A percentile compares a stretch with the other conserved stretches of the same genome.
phyloP scores from a whole-genome alignment of 306 rosid genomes.

The Dryas octopetala region DNA sequence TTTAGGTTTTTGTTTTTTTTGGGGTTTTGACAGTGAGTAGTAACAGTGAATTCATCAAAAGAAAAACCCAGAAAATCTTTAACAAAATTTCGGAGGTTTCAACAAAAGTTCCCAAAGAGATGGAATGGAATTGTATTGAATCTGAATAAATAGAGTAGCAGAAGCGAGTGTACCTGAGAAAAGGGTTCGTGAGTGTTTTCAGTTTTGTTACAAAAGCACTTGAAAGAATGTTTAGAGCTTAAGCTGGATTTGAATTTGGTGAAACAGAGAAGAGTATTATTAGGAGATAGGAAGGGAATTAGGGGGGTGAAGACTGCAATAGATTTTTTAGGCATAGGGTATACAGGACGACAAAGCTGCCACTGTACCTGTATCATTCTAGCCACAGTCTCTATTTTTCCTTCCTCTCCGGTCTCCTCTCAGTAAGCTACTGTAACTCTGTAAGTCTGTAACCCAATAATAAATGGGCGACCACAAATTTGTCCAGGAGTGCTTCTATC shows the following conservation, averaged over 20 bases:
- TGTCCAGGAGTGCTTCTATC: too few species aligned
- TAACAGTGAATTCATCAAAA: background rate
- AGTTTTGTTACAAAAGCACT: slow-evolving; percentile 42
- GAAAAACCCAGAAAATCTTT: too few species aligned
- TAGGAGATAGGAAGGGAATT: background rate
- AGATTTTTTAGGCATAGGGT: background rate
- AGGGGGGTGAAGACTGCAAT: slow-evolving; percentile 3
- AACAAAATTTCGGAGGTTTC: too few species aligned
- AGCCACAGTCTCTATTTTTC: background rate
- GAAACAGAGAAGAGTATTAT: slow-evolving; percentile 16
- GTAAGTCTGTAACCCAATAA: too few species aligned
- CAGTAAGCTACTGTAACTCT: too few species aligned
- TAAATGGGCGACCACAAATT: too few species aligned
- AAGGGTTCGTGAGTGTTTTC: slow-evolving; percentile 37
- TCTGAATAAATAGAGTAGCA: too few species aligned
- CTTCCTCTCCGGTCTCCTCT: background rate
- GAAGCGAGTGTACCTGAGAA: slow-evolving; percentile 35
- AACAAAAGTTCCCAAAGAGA: too few species aligned
- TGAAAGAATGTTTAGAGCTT: slow-evolving; percentile 28
- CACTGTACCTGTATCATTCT: slow-evolving; percentile 37
- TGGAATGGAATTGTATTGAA: too few species aligned
- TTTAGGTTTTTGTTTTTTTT: too few species aligned
- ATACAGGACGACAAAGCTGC: slow-evolving; percentile 20
- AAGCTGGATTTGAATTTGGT: slow-evolving; percentile 13
- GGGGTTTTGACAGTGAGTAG: background rate